Conservation (phyloP, 768 basidiomycete genomes). For the Tylopilus rubrobrunneus region DNA sequence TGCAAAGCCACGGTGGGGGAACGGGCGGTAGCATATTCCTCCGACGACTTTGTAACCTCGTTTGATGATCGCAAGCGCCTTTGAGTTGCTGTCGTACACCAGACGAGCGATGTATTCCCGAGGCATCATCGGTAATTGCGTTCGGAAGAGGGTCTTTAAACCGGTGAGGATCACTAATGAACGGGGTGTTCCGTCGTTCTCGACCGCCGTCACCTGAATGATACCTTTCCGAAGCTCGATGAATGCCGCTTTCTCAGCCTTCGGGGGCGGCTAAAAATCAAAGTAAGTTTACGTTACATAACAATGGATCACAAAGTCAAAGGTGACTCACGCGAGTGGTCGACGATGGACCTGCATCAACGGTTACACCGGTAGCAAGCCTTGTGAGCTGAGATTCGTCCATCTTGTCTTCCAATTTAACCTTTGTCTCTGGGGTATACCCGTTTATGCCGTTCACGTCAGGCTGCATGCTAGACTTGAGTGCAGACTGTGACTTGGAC, state of each 20-base stretch:
- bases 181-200: conserved; percentile 73
- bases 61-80: conserved; percentile 90
- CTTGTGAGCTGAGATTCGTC: conserved; percentile 74
- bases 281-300: conserved; percentile 7
- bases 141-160: conserved; percentile 96
- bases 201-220: conserved; percentile 79
- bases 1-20: conserved; percentile 90
- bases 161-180: conserved; percentile 86
- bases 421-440: conserved; percentile 44
- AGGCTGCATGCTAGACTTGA: conserved; percentile 38
- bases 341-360: conserved; percentile 54
- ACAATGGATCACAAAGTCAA: neutral
- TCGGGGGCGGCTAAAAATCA: conserved; percentile 43
- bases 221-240: conserved; percentile 78
- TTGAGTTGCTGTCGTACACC: conserved; percentile 91
- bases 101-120: conserved; percentile 96
- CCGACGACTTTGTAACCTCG: conserved; percentile 94
- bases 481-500: conserved; percentile 56
- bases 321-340: conserved; percentile 43
- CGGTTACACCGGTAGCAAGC: conserved; percentile 75
- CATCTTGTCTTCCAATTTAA: conserved; percentile 78
- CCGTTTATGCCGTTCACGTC: conserved; percentile 47
- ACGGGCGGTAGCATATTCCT: conserved; percentile 95
- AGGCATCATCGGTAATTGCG: conserved; percentile 98
- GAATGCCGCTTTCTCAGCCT: conserved; percentile 73